Conservation (phyloP, 192 early-diverging fungal genomes). For the Kickxella alabastrina region DNA sequence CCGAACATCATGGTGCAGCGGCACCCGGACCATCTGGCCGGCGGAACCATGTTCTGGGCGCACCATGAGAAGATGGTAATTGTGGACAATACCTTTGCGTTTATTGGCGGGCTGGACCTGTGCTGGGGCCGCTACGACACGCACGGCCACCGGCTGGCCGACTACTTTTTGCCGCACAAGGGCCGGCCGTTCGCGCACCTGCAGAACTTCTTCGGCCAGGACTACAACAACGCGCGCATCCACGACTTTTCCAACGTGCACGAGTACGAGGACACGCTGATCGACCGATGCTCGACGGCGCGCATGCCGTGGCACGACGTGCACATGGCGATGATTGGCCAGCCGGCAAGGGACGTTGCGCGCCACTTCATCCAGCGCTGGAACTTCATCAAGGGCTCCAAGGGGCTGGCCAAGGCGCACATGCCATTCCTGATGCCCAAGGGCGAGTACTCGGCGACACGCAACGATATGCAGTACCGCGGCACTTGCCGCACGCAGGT, state of each 20-base stretch:
- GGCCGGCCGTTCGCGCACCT: slow-evolving; percentile 38
- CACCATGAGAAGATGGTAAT: slow-evolving; percentile 81
- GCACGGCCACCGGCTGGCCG: slow-evolving; percentile 68
- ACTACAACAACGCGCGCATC: slow-evolving; percentile 82
- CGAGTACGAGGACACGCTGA: slow-evolving; percentile 49
- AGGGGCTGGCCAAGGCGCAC: slow-evolving; percentile 54
- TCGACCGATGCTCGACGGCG: slow-evolving; percentile 52
- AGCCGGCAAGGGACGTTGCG: slow-evolving; percentile 73
- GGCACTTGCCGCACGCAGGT: slow-evolving; percentile 64
- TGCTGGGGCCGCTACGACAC: slow-evolving; percentile 88
- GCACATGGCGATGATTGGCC: slow-evolving; percentile 71
- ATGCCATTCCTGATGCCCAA: slow-evolving; percentile 68
- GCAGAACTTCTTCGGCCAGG: slow-evolving; percentile 67
- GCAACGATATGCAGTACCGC: slow-evolving; percentile 56
- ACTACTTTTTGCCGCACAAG: slow-evolving; percentile 57
- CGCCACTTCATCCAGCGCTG: slow-evolving; percentile 83
- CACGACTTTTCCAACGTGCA: slow-evolving; percentile 67
- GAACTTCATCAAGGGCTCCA: slow-evolving; percentile 81
- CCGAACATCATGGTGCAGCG: slow-evolving; percentile 79
- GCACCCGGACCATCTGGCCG: slow-evolving; percentile 74
- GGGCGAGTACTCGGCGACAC: slow-evolving; percentile 58
- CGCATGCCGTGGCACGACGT: slow-evolving; percentile 93
- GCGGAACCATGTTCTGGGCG: slow-evolving; percentile 78
- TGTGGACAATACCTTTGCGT: slow-evolving; percentile 75
- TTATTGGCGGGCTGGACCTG: slow-evolving; percentile 82